Evolutionary conservation across 768 basidiomycete species (phyloP).

Genomic region (Mycena olivaceomarginata): DNA sequence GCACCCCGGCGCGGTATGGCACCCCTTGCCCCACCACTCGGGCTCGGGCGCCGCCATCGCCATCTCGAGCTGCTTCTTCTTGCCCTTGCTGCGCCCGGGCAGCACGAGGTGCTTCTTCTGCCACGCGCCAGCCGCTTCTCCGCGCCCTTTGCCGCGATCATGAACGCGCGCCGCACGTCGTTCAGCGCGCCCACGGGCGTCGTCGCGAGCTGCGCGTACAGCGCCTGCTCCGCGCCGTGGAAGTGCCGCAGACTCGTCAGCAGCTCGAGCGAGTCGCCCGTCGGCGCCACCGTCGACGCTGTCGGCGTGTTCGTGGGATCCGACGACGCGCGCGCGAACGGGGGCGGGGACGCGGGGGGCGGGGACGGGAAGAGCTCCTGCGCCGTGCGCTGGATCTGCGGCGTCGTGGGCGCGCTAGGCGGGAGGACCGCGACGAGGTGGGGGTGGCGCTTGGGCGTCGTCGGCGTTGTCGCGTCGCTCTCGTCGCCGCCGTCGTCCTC

Average conservation of each 20-base stretch:
- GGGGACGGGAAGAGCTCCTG: slow-evolving; percentile 34
- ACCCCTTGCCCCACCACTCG: slow-evolving; percentile 78
- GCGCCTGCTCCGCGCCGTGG: slow-evolving; percentile 73
- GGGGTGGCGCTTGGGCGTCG: neutral
- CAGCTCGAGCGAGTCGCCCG: slow-evolving; percentile 54
- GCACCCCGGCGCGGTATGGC: slow-evolving; percentile 80
- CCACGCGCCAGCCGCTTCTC: slow-evolving; percentile 77
- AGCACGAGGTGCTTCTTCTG: slow-evolving; percentile 75
- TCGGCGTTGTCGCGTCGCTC: slow-evolving; percentile 38
- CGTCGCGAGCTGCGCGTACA: slow-evolving; percentile 73
- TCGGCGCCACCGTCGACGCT: slow-evolving; percentile 38
- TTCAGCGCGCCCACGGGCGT: slow-evolving; percentile 72
- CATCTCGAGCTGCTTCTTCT: slow-evolving; percentile 48
- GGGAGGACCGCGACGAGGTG: slow-evolving; percentile 33
- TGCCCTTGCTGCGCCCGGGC: slow-evolving; percentile 17
- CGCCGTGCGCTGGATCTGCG: slow-evolving; percentile 28
- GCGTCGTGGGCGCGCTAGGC: slow-evolving; percentile 42
- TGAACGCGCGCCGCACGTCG: slow-evolving; percentile 77
- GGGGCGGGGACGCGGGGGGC: slow-evolving; percentile 12
- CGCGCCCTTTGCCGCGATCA: slow-evolving; percentile 70
- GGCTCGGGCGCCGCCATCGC: slow-evolving; percentile 65
- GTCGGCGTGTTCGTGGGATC: slow-evolving; percentile 37
- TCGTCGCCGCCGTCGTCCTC: slow-evolving; percentile 15
- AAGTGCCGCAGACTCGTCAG: slow-evolving; percentile 74
- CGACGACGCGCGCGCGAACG: slow-evolving; percentile 23